A percentile compares a stretch with the other conserved stretches of the same genome.
phyloP scores from a whole-genome alignment of 306 rosid species.

The Casuarina cunninghamiana region DNA sequence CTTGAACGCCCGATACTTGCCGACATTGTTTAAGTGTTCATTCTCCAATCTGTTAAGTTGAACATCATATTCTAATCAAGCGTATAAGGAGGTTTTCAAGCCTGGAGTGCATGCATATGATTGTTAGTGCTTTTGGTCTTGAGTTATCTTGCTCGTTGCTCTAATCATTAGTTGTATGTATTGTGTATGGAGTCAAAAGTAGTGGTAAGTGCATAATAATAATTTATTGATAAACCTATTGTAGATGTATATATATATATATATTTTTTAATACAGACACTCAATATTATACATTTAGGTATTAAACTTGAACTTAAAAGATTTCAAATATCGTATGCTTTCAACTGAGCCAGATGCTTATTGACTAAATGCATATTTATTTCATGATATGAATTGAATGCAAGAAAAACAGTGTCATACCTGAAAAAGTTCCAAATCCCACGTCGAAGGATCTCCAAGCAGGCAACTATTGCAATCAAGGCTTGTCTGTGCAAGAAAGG shows the following conservation, averaged over 20 bases:
- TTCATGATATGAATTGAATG: background rate
- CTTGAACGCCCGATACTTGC: conserved; percentile 71
- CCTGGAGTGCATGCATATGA: background rate
- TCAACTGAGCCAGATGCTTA: too few species aligned
- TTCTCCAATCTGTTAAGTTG: conserved; percentile 50
- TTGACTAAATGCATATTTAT: too few species aligned
- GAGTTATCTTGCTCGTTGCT: background rate
- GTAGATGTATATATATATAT: too few species aligned
- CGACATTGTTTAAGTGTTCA: conserved; percentile 75
- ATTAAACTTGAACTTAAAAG: too few species aligned
- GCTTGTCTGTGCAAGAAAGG: conserved; percentile 65
- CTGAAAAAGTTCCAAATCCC: conserved; percentile 93
- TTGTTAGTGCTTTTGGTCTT: background rate
- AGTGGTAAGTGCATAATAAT: background rate
- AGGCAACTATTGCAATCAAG: conserved; percentile 56
- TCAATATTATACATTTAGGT: too few species aligned
- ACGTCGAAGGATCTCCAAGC: conserved; percentile 76
- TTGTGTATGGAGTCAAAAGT: background rate
- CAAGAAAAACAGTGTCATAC: conserved; percentile 28
- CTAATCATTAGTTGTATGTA: too few species aligned
- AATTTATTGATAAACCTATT: too few species aligned
- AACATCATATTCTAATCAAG: conserved; percentile 15
- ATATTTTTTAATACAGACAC: too few species aligned
- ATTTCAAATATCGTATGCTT: too few species aligned
- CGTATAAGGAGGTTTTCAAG: background rate